phyloP scores from a whole-genome alignment of 2,329 filamentous ascomycete genomes.

The Calycina herbarum region DNA sequence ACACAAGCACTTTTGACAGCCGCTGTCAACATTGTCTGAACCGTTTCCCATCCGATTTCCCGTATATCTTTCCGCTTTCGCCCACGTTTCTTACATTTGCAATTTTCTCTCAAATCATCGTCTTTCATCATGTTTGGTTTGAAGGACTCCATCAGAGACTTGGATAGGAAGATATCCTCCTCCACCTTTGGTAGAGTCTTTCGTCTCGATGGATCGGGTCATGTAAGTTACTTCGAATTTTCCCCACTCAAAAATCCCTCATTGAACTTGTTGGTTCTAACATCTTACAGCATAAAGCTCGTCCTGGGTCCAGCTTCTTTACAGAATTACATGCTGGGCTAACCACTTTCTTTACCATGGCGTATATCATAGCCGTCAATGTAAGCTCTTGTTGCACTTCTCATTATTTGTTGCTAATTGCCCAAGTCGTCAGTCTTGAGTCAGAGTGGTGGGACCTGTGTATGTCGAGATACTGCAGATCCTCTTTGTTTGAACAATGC shows the following conservation, averaged over 20 bases:
- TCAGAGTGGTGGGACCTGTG: slow-evolving; percentile 75
- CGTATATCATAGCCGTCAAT: slow-evolving; percentile 79
- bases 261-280: slow-evolving; percentile 7
- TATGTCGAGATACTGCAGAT: slow-evolving; percentile 47
- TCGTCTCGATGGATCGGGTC: slow-evolving; percentile 65
- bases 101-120: slow-evolving; percentile 7
- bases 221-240: slow-evolving; percentile 49
- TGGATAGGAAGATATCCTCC: slow-evolving; percentile 41
- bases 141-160: slow-evolving; percentile 27
- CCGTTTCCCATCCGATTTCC: slow-evolving; percentile 1
- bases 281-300: slow-evolving; percentile 58
- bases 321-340: slow-evolving; percentile 77
- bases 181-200: slow-evolving; percentile 61
- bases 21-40: slow-evolving; percentile 9
- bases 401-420: slow-evolving; percentile 25
- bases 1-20: slow-evolving; percentile 12
- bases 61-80: slow-evolving; percentile 22
- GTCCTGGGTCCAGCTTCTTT: slow-evolving; percentile 69
- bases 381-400: slow-evolving; percentile 40
- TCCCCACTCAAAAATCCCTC: not conserved
- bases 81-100: slow-evolving; percentile 29
- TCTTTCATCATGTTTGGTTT: slow-evolving; percentile 18
- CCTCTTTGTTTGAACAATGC: slow-evolving; percentile 33
- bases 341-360: slow-evolving; percentile 80
- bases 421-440: slow-evolving; percentile 69